Percentiles rank a stretch among this genome's conserved stretches.
phyloP scores from a whole-genome alignment of 768 basidiomycete species.

The Mycena pura region DNA sequence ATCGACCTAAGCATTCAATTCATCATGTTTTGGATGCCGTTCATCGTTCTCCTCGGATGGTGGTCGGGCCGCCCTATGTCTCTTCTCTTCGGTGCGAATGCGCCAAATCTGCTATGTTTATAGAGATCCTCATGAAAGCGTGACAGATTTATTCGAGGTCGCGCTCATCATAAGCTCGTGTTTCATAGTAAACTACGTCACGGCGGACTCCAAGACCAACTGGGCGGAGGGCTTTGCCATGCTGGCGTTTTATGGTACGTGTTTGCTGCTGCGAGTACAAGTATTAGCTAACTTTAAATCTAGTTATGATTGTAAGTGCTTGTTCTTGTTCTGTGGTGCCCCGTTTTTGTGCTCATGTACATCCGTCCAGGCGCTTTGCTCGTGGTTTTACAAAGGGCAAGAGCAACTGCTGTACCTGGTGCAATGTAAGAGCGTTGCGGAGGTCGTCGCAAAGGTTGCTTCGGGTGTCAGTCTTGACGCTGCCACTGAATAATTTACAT shows the following conservation, averaged over 20 bases:
- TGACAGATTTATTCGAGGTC: conserved; percentile 73
- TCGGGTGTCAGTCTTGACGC: conserved; percentile 13
- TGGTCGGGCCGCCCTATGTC: conserved; percentile 64
- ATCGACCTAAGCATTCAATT: conserved; percentile 85
- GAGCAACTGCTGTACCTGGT: conserved; percentile 51
- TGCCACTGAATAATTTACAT: neutral
- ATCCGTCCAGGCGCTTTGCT: conserved; percentile 55
- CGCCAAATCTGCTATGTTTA: neutral
- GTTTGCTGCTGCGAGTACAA: conserved; percentile 41
- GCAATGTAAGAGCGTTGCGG: conserved; percentile 47
- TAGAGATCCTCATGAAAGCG: neutral
- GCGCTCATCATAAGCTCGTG: conserved; percentile 68
- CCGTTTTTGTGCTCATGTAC: neutral
- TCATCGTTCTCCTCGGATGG: conserved; percentile 74
- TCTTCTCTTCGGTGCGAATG: conserved; percentile 67
- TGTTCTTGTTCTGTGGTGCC: neutral
- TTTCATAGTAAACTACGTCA: conserved; percentile 83
- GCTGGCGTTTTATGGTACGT: conserved; percentile 73
- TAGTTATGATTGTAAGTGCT: conserved; percentile 20
- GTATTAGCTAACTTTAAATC: neutral
- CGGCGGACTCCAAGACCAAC: conserved; percentile 74
- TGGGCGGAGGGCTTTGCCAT: conserved; percentile 77
- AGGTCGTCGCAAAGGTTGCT: conserved; percentile 45
- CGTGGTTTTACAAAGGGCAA: conserved; percentile 74
- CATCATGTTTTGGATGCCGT: conserved; percentile 79